These are phyloP conservation scores for Incumbomyces delicatus DNA, from an alignment of 2,329 filamentous ascomycete genomes.

Conservation along the genomic window DNA sequence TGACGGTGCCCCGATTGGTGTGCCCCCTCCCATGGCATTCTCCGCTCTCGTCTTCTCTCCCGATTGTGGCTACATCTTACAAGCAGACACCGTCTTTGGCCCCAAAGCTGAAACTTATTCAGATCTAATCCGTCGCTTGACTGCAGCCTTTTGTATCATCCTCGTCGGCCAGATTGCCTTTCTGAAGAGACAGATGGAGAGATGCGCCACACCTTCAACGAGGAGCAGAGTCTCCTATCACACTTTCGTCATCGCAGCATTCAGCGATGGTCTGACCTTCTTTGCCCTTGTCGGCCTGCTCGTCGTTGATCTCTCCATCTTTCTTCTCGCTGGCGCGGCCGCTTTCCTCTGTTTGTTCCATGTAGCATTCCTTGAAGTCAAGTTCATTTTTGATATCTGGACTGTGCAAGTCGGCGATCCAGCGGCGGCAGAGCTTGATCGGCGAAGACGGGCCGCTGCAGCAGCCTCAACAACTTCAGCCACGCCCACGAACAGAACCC, in stretches of 20 bases:
- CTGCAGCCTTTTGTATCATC: conserved; percentile 44
- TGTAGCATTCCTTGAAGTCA: conserved; percentile 53
- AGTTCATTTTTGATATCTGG: conserved; percentile 60
- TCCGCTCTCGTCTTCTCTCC: conserved; percentile 55
- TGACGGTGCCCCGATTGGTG: conserved; percentile 45
- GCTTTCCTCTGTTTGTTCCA: conserved; percentile 52
- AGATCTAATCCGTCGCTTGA: conserved; percentile 31
- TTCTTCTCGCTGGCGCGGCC: conserved; percentile 45
- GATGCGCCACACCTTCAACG: conserved; percentile 55
- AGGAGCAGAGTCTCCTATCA: conserved; percentile 56
- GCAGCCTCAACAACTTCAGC: conserved; percentile 6
- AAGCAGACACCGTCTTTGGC: conserved; percentile 43
- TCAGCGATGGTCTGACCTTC: conserved; percentile 52
- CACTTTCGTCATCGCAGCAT: conserved; percentile 50
- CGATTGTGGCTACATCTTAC: conserved; percentile 56
- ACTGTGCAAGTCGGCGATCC: conserved; percentile 46
- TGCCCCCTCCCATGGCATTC: conserved; percentile 45
- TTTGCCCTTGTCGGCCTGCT: conserved; percentile 45
- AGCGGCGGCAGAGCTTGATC: conserved; percentile 35
- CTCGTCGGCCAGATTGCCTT: conserved; percentile 46
- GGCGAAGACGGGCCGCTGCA: conserved; percentile 14
- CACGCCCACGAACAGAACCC: conserved; percentile 1
- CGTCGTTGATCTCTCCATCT: conserved; percentile 46
- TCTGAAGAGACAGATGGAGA: conserved; percentile 53
- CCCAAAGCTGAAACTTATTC: conserved; percentile 47